Conservation (phyloP, 345 rosid genomes). For the Mercurialis annua region DNA sequence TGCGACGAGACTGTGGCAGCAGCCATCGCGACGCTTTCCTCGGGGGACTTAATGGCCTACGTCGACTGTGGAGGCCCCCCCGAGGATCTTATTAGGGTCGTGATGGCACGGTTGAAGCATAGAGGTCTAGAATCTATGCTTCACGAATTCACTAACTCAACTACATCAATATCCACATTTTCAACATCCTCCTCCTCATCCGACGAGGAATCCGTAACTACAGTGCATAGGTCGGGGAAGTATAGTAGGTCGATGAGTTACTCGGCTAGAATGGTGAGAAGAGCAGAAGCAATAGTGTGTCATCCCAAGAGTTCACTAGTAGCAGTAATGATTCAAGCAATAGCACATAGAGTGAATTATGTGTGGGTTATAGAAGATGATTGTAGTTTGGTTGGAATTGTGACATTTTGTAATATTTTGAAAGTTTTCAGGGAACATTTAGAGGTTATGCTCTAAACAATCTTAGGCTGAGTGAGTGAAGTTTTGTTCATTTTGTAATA, state of each 20-base stretch:
- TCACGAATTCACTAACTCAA: constrained; percentile 36
- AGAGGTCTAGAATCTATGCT: constrained; percentile 48
- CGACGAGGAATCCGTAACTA: constrained; percentile 57
- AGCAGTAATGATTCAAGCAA: constrained; percentile 92
- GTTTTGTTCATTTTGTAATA: background rate
- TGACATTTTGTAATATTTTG: constrained; percentile 62
- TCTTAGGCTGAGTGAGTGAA: too few relatives aligned
- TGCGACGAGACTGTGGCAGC: constrained; percentile 32
- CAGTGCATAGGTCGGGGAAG: constrained; percentile 29
- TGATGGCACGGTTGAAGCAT: constrained; percentile 46
- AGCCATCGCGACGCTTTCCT: constrained; percentile 63
- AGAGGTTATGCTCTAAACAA: constrained; percentile 21
- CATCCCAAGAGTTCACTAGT: constrained; percentile 68
- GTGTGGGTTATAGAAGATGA: constrained; percentile 86
- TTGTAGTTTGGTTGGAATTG: constrained; percentile 71
- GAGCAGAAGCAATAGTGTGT: constrained; percentile 77
- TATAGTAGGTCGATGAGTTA: constrained; percentile 58
- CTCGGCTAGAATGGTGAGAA: constrained; percentile 70
- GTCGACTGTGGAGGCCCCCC: constrained; percentile 81
- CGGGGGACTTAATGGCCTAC: constrained; percentile 84
- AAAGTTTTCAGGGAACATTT: constrained; percentile 62
- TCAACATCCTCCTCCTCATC: constrained; percentile 43
- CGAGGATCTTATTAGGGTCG: constrained; percentile 57
- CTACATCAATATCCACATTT: constrained; percentile 14
- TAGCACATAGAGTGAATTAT: constrained; percentile 69